Conservation (phyloP, 345 rosid species). For the Gossypium longicalyx region DNA sequence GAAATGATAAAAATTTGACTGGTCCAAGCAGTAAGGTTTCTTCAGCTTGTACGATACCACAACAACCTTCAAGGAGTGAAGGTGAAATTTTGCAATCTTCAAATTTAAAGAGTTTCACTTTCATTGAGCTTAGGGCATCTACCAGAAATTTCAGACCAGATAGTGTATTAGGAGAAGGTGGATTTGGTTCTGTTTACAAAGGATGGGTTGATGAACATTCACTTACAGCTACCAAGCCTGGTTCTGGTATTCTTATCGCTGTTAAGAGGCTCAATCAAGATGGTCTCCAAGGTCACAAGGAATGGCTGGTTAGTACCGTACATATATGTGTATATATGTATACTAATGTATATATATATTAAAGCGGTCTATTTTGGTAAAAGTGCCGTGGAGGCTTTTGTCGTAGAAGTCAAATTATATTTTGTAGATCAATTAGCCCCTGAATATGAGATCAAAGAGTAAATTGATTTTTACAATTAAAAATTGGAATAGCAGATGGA, state of each 20-base stretch:
- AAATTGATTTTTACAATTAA: too few relatives aligned
- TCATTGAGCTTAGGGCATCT: constrained; percentile 62
- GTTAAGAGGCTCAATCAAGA: constrained; percentile 89
- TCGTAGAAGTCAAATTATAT: too few relatives aligned
- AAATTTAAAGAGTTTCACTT: constrained; percentile 64
- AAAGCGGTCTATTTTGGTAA: too few relatives aligned
- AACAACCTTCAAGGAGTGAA: constrained; percentile 74
- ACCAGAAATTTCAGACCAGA: constrained; percentile 93
- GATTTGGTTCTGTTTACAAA: constrained; percentile 93
- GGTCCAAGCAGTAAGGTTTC: constrained; percentile 47
- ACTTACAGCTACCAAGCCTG: constrained; percentile 66
- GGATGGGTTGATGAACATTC: constrained; percentile 89
- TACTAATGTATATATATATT: too few relatives aligned
- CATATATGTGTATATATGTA: too few relatives aligned
- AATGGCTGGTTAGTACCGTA: constrained; percentile 73
- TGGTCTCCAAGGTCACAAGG: constrained; percentile 85
- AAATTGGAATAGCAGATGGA: too few relatives aligned
- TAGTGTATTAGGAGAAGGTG: constrained; percentile 93
- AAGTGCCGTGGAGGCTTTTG: too few relatives aligned
- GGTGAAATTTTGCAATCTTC: constrained; percentile 79
- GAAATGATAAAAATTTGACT: constrained; percentile 41
- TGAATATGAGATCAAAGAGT: too few relatives aligned
- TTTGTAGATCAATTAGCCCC: too few relatives aligned
- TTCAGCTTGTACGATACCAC: constrained; percentile 37
- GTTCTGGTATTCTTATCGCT: constrained; percentile 83